Base-by-base conservation (phyloP, 2,329 filamentous ascomycete genomes). In the Stenocarpella maydis region DNA sequence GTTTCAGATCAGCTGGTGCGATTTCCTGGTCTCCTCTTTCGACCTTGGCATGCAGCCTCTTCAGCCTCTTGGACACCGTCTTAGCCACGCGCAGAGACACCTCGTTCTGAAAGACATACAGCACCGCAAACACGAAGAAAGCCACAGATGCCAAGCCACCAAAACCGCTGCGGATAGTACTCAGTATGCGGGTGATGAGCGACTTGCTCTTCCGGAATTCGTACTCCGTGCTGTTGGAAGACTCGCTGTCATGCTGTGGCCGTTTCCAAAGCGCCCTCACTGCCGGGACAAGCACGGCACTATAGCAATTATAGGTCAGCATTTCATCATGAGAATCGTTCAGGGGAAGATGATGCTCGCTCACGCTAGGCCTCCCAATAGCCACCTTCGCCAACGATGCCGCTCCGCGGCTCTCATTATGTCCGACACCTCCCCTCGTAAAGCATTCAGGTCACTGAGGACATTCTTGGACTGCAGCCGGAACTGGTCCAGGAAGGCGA, bases 41-140 rank as follows among this genome's bases (percentile, higher is more conserved):
- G 19, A 88, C 78, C 74, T 84, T 83, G 28, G 78, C 75, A 34
- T 79, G 77, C 9, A 89, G 80, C 55, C 80, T 80, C 78, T 82
- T 85, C 58, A 88, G 74, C 34, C 86, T 78, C 75, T 83, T 85
- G 37, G 81, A 80, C 21, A 87, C 77, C 4, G 86, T 88, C 74
- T 80, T 81, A 14, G 85, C 86, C 4, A 88, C 86, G 5, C 86
- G 82, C 55, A 89, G 75, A 65, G 84, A 81, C 24, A 89, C 86
- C 76, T 89, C 87, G 74, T 87, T 88, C 74, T 84, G 83, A 71
- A 89, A 89, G 15, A 89, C 82, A 75, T 87, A 88, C 47, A 89
- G 78, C 24, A 87, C 84, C 2, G 86, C 84, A 71, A 88, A 85
- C 3, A 89, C 85, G 39, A 89, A 83, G 72, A 87, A 83, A 10